Conservation (phyloP, 1,139 yeast species). For the Diutina ranongensis region DNA sequence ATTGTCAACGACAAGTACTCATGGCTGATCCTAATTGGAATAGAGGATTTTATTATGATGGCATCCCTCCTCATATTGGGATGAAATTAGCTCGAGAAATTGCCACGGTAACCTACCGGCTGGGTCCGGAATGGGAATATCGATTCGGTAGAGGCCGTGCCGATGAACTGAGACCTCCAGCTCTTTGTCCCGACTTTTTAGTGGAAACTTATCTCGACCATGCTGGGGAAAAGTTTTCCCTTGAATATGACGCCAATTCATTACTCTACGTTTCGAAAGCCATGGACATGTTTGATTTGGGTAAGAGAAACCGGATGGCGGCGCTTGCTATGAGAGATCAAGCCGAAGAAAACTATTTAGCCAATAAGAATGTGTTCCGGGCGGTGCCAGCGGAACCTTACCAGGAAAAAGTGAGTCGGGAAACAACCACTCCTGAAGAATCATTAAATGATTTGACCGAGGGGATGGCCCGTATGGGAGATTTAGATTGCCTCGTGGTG, state of each 20-base stretch:
- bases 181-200: conserved; percentile 83
- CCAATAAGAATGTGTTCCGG: conserved; percentile 9
- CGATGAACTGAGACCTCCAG: conserved; percentile 69
- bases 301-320: conserved; percentile 32
- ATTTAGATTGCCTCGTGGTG: conserved; percentile 60
- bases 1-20: conserved; percentile 82
- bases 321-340: conserved; percentile 30
- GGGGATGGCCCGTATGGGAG: conserved; percentile 55
- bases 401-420: conserved; percentile 31
- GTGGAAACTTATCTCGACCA: conserved; percentile 91
- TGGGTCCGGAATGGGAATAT: conserved; percentile 96
- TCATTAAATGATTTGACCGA: conserved; percentile 45
- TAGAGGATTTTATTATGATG: conserved; percentile 74
- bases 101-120: conserved; percentile 87
- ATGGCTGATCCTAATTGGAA: conserved; percentile 96
- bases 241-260: conserved; percentile 88
- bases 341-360: conserved; percentile 15
- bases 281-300: conserved; percentile 86
- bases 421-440: conserved; percentile 37
- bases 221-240: conserved; percentile 87
- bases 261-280: conserved; percentile 81
- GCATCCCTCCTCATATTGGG: conserved; percentile 83
- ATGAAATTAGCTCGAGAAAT: conserved; percentile 91
- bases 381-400: conserved; percentile 26
- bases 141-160: conserved; percentile 84